A percentile compares a stretch with the other conserved stretches of the same genome.
These are phyloP conservation scores for Crithidia acanthocephali DNA, from an alignment of 208 protist genomes.

Conservation along the genomic window DNA sequence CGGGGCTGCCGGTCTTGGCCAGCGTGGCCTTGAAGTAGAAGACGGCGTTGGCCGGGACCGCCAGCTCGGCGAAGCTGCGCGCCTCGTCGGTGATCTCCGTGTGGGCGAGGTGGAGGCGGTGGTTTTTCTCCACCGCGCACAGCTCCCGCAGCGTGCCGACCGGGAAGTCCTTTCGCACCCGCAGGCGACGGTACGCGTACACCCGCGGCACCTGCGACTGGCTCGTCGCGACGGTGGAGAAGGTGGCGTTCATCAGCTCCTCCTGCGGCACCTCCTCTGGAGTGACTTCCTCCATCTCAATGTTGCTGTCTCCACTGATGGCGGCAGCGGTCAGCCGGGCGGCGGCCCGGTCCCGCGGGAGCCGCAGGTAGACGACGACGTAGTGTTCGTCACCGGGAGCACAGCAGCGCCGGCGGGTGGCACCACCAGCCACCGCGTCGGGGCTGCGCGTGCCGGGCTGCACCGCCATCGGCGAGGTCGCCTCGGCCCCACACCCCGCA, in stretches of 20 bases:
- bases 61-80: conserved; percentile 24
- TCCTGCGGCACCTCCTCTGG: conserved; percentile 18
- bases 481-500: neutral
- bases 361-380: conserved; percentile 29
- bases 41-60: conserved; percentile 28
- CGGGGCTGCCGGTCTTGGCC: neutral
- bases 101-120: conserved; percentile 43
- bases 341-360: conserved; percentile 26
- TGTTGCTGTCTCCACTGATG: conserved; percentile 18
- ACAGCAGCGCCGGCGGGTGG: neutral
- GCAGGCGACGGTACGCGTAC: conserved; percentile 47
- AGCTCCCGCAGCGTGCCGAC: conserved; percentile 71
- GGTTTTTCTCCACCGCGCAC: conserved; percentile 29
- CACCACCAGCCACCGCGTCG: too few relatives aligned
- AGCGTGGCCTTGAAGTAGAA: conserved; percentile 34
- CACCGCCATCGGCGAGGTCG: conserved; percentile 9
- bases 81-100: conserved; percentile 32
- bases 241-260: conserved; percentile 22
- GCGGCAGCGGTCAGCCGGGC: conserved; percentile 20
- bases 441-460: neutral
- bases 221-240: conserved; percentile 19
- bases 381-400: neutral
- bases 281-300: conserved; percentile 19
- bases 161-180: conserved; percentile 49
- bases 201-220: conserved; percentile 15